phyloP scores from a whole-genome alignment of 768 basidiomycete genomes.

The Suillus cothurnatus region DNA sequence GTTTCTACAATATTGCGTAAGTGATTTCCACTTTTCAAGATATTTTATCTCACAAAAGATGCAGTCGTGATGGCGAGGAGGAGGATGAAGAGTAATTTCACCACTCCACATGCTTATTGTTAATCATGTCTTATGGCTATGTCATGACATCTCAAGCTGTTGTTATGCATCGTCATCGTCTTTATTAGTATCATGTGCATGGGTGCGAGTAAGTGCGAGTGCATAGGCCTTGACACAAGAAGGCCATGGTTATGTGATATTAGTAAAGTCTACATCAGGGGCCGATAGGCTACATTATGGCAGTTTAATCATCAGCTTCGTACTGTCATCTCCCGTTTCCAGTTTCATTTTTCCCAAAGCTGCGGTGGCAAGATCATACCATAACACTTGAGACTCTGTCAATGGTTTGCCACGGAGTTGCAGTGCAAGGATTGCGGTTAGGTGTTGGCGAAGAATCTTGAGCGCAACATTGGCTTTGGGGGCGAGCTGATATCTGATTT shows the following conservation, averaged over 20 bases:
- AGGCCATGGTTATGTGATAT: neutral
- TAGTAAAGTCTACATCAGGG: neutral
- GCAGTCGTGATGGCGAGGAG: slow-evolving; percentile 52
- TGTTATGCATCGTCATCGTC: neutral
- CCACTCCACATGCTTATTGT: neutral
- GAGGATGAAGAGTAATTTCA: slow-evolving; percentile 50
- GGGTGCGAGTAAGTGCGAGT: neutral
- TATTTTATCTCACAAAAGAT: slow-evolving; percentile 13
- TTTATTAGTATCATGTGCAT: neutral
- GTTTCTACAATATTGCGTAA: slow-evolving; percentile 93
- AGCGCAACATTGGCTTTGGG: slow-evolving; percentile 80
- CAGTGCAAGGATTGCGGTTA: slow-evolving; percentile 59
- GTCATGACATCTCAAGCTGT: neutral
- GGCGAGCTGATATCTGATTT: slow-evolving; percentile 69
- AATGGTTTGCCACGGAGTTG: slow-evolving; percentile 68
- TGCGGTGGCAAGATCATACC: slow-evolving; percentile 73
- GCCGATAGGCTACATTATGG: neutral
- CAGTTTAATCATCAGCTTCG: slow-evolving; percentile 19
- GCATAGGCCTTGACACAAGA: neutral
- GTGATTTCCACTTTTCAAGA: slow-evolving; percentile 28
- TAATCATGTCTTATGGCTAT: slow-evolving; percentile 10
- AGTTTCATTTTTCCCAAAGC: slow-evolving; percentile 58
- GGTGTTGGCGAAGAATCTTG: slow-evolving; percentile 71
- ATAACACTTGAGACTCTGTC: slow-evolving; percentile 57
- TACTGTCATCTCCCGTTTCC: slow-evolving; percentile 27